These are phyloP conservation scores for Candida koratica DNA, from an alignment of 805 yeast genomes.

Conservation along the genomic window DNA sequence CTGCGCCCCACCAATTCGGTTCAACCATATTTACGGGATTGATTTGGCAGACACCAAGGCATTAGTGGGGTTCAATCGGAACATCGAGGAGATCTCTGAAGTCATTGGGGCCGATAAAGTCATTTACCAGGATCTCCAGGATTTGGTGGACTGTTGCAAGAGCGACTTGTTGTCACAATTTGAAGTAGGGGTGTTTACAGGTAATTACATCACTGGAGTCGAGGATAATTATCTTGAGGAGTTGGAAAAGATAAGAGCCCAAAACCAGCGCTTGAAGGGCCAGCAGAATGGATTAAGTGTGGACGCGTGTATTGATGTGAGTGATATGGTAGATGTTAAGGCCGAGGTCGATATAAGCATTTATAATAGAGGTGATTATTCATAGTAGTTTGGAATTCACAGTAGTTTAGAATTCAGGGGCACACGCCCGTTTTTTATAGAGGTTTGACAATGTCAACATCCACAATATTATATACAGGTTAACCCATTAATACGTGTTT, in stretches of 20 bases:
- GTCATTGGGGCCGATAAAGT: conserved; percentile 89
- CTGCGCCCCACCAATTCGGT: conserved; percentile 97
- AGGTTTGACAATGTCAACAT: too few relatives aligned
- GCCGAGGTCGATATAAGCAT: conserved; percentile 67
- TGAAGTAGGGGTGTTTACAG: conserved; percentile 97
- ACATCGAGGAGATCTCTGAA: conserved; percentile 69
- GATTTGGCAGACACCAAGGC: conserved; percentile 95
- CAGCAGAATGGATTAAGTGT: conserved; percentile 35
- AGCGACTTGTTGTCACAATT: conserved; percentile 54
- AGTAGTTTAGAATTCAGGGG: too few relatives aligned
- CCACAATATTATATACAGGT: too few relatives aligned
- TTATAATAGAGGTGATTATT: conserved; percentile 54
- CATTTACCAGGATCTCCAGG: conserved; percentile 81
- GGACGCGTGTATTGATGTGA: conserved; percentile 38
- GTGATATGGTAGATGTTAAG: conserved; percentile 61
- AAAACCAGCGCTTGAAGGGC: conserved; percentile 51
- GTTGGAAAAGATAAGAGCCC: conserved; percentile 78
- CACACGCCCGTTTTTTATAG: too few relatives aligned
- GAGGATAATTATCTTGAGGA: conserved; percentile 79
- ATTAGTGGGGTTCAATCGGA: conserved; percentile 78
- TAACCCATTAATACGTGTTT: too few relatives aligned
- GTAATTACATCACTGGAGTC: conserved; percentile 89
- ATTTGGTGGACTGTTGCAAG: conserved; percentile 75
- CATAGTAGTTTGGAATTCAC: conserved; percentile 1
- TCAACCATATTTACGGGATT: conserved; percentile 94